These are phyloP conservation scores for Pistacia vera DNA, from an alignment of 345 rosid species.

Conservation along the genomic window DNA sequence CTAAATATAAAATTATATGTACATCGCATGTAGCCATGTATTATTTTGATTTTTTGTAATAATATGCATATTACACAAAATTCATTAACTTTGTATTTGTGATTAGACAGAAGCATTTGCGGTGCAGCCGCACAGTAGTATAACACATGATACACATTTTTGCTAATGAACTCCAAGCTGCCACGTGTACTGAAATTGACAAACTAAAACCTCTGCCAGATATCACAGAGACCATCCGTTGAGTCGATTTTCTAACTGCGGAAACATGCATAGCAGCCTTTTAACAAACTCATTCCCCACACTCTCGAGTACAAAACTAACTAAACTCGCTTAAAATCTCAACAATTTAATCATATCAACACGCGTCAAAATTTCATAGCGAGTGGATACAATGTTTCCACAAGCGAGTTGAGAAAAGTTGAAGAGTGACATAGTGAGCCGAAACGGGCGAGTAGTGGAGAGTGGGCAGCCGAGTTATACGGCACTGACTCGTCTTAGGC, in stretches of 20 bases:
- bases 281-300: neutral
- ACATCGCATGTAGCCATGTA: neutral
- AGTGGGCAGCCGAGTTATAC: conserved; percentile 2
- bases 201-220: neutral
- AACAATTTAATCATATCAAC: neutral
- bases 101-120: neutral
- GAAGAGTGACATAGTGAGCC: neutral
- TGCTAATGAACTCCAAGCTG: neutral
- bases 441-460: conserved; percentile 10
- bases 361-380: neutral
- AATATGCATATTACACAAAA: no score
- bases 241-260: conserved; percentile 6
- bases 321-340: neutral
- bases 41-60: no score
- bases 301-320: neutral
- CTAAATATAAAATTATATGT: no score
- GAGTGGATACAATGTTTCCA: neutral
- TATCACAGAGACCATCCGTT: neutral
- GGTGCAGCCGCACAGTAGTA: neutral
- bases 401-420: neutral
- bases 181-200: conserved; percentile 17
- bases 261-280: conserved; percentile 2
- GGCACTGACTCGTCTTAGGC: conserved; percentile 12
- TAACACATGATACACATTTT: neutral
- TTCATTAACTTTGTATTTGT: no score